Percentiles rank a stretch among this genome's conserved stretches.
Evolutionary conservation across 257 asterid species (phyloP).

Genomic region (Gentiana straminea): DNA sequence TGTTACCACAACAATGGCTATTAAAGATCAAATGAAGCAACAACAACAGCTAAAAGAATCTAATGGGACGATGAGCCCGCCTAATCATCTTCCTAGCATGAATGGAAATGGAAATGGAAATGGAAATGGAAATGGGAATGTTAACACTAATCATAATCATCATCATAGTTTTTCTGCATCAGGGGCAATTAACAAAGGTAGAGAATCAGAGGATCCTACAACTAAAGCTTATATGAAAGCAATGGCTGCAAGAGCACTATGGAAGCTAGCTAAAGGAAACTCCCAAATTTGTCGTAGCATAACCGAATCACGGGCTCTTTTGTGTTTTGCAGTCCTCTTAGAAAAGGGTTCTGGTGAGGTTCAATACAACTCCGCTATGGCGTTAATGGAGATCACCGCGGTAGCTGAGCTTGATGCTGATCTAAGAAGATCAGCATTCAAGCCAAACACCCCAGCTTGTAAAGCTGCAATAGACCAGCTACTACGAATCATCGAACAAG

Average conservation of each 20-base stretch:
- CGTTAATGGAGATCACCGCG: constrained; percentile 43
- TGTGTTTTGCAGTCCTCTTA: constrained; percentile 60
- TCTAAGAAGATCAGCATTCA: constrained; percentile 35
- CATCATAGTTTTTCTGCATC: constrained; percentile 24
- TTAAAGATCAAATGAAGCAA: constrained; percentile 19
- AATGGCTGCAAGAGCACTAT: constrained; percentile 81
- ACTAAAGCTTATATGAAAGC: constrained; percentile 64
- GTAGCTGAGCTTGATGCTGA: constrained; percentile 33
- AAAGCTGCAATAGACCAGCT: constrained; percentile 35
- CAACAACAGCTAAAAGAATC: constrained; percentile 3
- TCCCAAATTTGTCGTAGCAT: constrained; percentile 68
- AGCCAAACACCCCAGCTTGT: constrained; percentile 35
- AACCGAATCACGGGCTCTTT: constrained; percentile 65
- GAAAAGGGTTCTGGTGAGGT: constrained; percentile 69
- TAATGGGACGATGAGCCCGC: constrained; percentile 6
- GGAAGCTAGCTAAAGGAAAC: constrained; percentile 61
- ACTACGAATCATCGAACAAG: constrained; percentile 21
- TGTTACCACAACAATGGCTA: constrained; percentile 45
- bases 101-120: constrained; percentile 13
- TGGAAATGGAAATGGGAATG: constrained; percentile 4
- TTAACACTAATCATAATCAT: constrained; percentile 15
- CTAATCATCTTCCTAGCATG: constrained; percentile 8
- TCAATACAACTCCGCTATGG: constrained; percentile 68
- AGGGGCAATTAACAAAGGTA: constrained; percentile 38
- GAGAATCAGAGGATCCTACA: constrained; percentile 67